Evolutionary conservation across 2,329 filamentous ascomycete genomes (phyloP).

Genomic region (Verticillium zaregamsianum): DNA sequence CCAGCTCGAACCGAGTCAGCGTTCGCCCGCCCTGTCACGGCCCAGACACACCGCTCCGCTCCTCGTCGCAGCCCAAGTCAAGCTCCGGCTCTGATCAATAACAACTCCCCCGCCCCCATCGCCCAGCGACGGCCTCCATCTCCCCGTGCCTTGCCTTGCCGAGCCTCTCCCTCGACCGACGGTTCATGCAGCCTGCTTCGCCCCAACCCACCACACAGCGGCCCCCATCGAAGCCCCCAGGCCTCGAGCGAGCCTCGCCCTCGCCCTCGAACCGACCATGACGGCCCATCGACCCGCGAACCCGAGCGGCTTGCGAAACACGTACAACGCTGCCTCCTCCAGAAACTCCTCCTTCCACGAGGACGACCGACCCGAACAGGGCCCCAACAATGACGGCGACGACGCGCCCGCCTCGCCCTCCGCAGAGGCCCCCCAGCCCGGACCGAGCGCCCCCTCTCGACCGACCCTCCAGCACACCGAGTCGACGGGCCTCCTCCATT

Average conservation of each 20-base stretch:
- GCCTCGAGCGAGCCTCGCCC: too few relatives aligned
- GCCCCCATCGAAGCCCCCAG: neutral
- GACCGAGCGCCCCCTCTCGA: conserved; percentile 13
- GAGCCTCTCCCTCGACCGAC: neutral
- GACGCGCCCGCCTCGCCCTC: conserved; percentile 10
- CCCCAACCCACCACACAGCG: neutral
- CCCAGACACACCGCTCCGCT: neutral
- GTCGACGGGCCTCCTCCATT: conserved; percentile 44
- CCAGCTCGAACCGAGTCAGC: neutral
- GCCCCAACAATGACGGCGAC: conserved; percentile 9
- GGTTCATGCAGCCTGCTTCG: neutral
- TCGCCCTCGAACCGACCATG: neutral
- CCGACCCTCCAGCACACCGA: conserved; percentile 31
- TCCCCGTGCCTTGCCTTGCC: too few relatives aligned
- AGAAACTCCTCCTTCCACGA: neutral
- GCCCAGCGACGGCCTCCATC: too few relatives aligned
- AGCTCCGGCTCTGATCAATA: neutral
- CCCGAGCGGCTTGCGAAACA: neutral
- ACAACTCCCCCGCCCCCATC: neutral
- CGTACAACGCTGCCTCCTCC: conserved; percentile 1
- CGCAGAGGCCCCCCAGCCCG: conserved; percentile 18
- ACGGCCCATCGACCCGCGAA: neutral
- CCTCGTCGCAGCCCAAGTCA: too few relatives aligned
- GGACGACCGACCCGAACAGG: neutral
- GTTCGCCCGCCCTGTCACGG: neutral